A percentile compares a stretch with the other conserved stretches of the same genome.
These are phyloP conservation scores for Galerina marginata DNA, from an alignment of 768 basidiomycete genomes.

Conservation along the genomic window DNA sequence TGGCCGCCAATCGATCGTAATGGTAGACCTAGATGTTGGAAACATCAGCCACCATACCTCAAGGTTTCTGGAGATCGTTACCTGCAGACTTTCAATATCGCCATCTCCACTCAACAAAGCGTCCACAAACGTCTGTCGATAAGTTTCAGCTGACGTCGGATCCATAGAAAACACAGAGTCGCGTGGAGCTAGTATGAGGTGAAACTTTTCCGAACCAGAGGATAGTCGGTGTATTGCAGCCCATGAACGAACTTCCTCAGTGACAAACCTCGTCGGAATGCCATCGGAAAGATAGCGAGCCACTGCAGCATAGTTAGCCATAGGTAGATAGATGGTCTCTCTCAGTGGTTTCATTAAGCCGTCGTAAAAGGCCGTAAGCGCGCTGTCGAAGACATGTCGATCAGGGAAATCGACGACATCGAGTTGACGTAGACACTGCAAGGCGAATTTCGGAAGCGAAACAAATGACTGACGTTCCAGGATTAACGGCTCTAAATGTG, in stretches of 20 bases:
- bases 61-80: not conserved
- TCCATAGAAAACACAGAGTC: constrained; percentile 62
- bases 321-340: constrained; percentile 63
- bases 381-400: constrained; percentile 56
- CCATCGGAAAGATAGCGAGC: constrained; percentile 53
- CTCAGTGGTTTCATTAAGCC: constrained; percentile 58
- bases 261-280: constrained; percentile 37
- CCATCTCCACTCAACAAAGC: constrained; percentile 19
- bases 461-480: constrained; percentile 53
- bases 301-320: constrained; percentile 58
- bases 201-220: constrained; percentile 61
- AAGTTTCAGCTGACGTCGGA: constrained; percentile 52
- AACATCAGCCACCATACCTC: not conserved
- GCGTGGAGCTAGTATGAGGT: constrained; percentile 63
- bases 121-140: constrained; percentile 37
- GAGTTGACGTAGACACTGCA: constrained; percentile 57
- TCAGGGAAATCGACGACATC: constrained; percentile 66
- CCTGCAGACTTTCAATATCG: constrained; percentile 25
- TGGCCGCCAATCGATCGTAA: constrained; percentile 70
- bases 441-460: constrained; percentile 61
- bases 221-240: constrained; percentile 62
- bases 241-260: constrained; percentile 54
- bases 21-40: constrained; percentile 26
- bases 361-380: constrained; percentile 52
- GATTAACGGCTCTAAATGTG: constrained; percentile 61